Evolutionary conservation across 768 basidiomycete genomes (phyloP).

Genomic region (Russula vinacea): DNA sequence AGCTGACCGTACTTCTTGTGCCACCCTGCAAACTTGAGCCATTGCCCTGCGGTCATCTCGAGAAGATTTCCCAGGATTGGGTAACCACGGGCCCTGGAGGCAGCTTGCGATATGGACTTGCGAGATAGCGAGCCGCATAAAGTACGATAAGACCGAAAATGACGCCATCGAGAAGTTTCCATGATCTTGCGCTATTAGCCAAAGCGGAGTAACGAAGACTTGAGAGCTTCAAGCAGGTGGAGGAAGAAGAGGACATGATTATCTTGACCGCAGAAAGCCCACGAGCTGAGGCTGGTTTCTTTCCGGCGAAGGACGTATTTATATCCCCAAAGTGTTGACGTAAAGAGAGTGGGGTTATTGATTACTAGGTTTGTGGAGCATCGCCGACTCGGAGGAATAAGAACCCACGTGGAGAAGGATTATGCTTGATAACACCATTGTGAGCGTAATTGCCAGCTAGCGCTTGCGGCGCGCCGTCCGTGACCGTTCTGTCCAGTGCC

Average conservation of each 20-base stretch:
- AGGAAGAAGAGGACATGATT: neutral
- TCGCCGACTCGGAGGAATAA: too few relatives aligned
- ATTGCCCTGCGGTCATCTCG: neutral
- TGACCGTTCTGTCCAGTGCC: too few relatives aligned
- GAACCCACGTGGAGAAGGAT: too few relatives aligned
- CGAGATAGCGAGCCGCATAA: neutral
- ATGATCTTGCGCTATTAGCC: neutral
- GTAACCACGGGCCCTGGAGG: conserved; percentile 1
- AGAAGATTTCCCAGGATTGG: neutral
- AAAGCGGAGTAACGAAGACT: neutral
- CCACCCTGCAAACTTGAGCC: neutral
- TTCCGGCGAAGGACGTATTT: too few relatives aligned
- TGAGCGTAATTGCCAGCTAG: too few relatives aligned
- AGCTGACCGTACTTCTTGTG: neutral
- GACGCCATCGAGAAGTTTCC: neutral
- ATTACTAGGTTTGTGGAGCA: too few relatives aligned
- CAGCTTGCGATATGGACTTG: conserved; percentile 1
- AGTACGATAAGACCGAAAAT: neutral
- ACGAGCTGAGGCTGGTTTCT: too few relatives aligned
- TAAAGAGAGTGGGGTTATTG: too few relatives aligned
- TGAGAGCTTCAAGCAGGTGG: neutral
- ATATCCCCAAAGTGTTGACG: too few relatives aligned
- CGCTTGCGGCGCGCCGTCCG: too few relatives aligned
- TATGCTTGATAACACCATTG: too few relatives aligned
- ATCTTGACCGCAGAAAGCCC: neutral